Evolutionary conservation across 768 basidiomycete genomes (phyloP), one percentile per base, ranked within the genome.

Genomic region (Phaffia tasmanica): DNA sequence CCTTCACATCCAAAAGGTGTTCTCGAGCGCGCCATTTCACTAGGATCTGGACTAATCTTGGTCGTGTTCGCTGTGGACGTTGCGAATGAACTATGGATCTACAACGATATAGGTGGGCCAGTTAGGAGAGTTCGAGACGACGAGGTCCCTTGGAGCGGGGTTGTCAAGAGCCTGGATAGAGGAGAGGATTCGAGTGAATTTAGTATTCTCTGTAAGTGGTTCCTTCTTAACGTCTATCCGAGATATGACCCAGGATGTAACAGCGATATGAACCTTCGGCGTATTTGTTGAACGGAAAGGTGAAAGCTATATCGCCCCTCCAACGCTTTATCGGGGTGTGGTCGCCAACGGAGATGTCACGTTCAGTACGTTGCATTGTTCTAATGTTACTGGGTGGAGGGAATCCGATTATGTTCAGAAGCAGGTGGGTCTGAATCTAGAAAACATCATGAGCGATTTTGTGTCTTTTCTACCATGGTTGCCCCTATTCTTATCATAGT

Each of bases 81-180:
- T 3, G 62, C 57, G n/a, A 55, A 68, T 32, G 57, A 63, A 32
- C 32, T 65, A 16, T 67, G 65, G 65, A 63, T 68, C 57, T 68
- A 63, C 48, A 35, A 42, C 15, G 62, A 57, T 7, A 32, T 32
- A 25, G 67, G 67, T 9, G 55, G 49, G 67, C 25, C 57, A 16
- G 57, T 68, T 1, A 51, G 67, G n/a, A 47, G 57, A 21, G 57
- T 68, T 2, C n/a, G n/a, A n/a, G 53, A 67, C 30, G 49, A 25
- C 1, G 67, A 68, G 67, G 30, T 68, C 9, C 53, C 60, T 25
- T 42, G n/a, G 29, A 50, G 61, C 2, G 62, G 48, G 6, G 50
- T 63, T n/a, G 29, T 68, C 49, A 63, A 63, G 49, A 62, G 48
- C 3, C 35, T 68, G 21, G 19, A 21, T 1, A 29, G 47, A 1